Evolutionary conservation across 805 yeast species (phyloP).

Genomic region (Wickerhamomyces rabaulensis): DNA sequence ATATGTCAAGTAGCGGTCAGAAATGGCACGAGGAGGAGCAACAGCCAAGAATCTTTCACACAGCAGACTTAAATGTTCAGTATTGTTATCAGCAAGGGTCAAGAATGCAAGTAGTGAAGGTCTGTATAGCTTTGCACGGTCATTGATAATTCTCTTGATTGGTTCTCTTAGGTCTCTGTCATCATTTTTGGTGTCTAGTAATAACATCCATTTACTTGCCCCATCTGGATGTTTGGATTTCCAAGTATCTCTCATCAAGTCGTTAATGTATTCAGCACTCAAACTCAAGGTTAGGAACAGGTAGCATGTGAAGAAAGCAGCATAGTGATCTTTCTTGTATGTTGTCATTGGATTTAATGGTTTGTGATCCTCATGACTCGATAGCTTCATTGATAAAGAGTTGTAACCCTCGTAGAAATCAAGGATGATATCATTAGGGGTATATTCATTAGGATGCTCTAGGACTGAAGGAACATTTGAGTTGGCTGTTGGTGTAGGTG

Average conservation of each 20-base stretch:
- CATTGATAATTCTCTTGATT: constrained; percentile 4
- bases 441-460: not conserved
- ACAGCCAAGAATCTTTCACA: constrained; percentile 27
- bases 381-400: constrained; percentile 11
- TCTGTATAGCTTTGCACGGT: constrained; percentile 5
- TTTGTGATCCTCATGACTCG: constrained; percentile 19
- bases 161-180: constrained; percentile 8
- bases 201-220: constrained; percentile 15
- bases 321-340: constrained; percentile 16
- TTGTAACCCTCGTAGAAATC: constrained; percentile 13
- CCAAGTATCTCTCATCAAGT: constrained; percentile 8
- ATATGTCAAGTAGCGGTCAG: constrained; percentile 35
- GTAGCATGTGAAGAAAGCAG: constrained; percentile 13
- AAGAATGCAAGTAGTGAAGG: constrained; percentile 8
- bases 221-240: constrained; percentile 13
- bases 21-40: constrained; percentile 32
- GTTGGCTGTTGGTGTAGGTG: constrained; percentile 24
- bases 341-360: constrained; percentile 14
- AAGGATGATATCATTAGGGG: constrained; percentile 1
- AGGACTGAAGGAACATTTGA: constrained; percentile 9
- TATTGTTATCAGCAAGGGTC: constrained; percentile 4
- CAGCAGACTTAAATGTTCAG: constrained; percentile 24
- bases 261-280: constrained; percentile 1
- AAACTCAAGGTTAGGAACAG: constrained; percentile 9
- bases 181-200: constrained; percentile 11